These are phyloP conservation scores for Cladosporium cucumerinum DNA, from an alignment of 2,329 filamentous ascomycete genomes.

Conservation along the genomic window DNA sequence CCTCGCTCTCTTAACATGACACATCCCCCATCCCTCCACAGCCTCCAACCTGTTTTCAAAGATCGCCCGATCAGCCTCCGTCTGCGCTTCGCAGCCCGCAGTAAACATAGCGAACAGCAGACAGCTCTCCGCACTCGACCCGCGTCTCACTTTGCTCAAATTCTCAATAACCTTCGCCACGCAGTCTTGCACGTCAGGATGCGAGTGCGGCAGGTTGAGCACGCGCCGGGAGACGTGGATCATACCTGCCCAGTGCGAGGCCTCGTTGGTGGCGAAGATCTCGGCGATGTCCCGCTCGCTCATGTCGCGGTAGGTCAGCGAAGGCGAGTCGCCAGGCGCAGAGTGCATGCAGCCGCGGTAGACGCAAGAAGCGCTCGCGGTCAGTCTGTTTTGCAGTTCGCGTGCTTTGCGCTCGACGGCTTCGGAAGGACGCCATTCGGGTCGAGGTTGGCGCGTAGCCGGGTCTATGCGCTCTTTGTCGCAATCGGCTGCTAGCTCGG, in stretches of 20 bases:
- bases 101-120: slow-evolving; percentile 79
- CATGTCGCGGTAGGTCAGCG: slow-evolving; percentile 38
- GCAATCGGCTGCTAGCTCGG: slow-evolving; percentile 66
- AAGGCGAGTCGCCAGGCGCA: slow-evolving; percentile 36
- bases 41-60: slow-evolving; percentile 64
- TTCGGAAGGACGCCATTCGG: slow-evolving; percentile 57
- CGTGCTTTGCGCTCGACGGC: slow-evolving; percentile 57
- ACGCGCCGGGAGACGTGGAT: slow-evolving; percentile 74
- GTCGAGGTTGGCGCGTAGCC: slow-evolving; percentile 46
- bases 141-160: slow-evolving; percentile 59
- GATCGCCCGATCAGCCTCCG: slow-evolving; percentile 53
- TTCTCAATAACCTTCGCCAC: slow-evolving; percentile 62
- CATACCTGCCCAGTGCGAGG: slow-evolving; percentile 75
- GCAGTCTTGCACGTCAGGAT: slow-evolving; percentile 60
- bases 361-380: slow-evolving; percentile 47
- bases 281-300: slow-evolving; percentile 59
- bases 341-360: slow-evolving; percentile 44
- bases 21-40: slow-evolving; percentile 72
- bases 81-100: slow-evolving; percentile 69
- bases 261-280: slow-evolving; percentile 69
- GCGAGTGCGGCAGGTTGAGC: slow-evolving; percentile 56
- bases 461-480: slow-evolving; percentile 62
- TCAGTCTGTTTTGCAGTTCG: slow-evolving; percentile 59
- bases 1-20: slow-evolving; percentile 62
- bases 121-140: slow-evolving; percentile 70